Evolutionary conservation across 148 eudicot genomes (phyloP).

Genomic region (Limonium bicolor): DNA sequence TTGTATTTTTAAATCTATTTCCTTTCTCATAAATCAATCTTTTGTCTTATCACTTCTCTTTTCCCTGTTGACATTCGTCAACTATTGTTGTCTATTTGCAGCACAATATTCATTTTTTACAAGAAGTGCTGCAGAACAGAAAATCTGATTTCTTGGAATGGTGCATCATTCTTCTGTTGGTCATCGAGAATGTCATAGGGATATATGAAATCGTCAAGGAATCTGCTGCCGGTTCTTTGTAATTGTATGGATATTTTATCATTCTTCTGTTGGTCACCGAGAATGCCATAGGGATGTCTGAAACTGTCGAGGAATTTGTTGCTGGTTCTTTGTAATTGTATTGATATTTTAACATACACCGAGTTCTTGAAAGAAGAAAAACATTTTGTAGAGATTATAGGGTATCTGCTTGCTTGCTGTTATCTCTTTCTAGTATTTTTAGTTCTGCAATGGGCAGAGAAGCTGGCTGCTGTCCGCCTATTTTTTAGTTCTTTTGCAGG

Average conservation of each 20-base stretch:
- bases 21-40: too few species aligned
- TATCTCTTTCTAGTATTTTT: too few species aligned
- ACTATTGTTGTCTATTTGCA: constrained; percentile 18
- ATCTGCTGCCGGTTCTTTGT: constrained; percentile 22
- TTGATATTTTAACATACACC: constrained; percentile 89
- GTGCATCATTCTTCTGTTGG: constrained; percentile 76
- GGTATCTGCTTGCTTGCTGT: too few species aligned
- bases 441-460: too few species aligned
- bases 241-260: constrained; percentile 88
- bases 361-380: too few species aligned
- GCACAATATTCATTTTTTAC: constrained; percentile 97
- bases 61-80: background rate
- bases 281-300: constrained; percentile 49
- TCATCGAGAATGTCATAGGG: constrained; percentile 51
- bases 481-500: too few species aligned
- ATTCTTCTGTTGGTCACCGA: constrained; percentile 60
- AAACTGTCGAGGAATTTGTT: constrained; percentile 47
- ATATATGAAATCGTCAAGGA: constrained; percentile 58
- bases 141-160: constrained; percentile 82
- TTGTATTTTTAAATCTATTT: background rate
- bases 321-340: constrained; percentile 22
- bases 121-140: constrained; percentile 90
- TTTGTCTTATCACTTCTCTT: background rate
- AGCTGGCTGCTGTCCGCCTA: too few species aligned
- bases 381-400: too few species aligned